phyloP scores from a whole-genome alignment of 129 eudicot genomes.

The Lonicera japonica region DNA sequence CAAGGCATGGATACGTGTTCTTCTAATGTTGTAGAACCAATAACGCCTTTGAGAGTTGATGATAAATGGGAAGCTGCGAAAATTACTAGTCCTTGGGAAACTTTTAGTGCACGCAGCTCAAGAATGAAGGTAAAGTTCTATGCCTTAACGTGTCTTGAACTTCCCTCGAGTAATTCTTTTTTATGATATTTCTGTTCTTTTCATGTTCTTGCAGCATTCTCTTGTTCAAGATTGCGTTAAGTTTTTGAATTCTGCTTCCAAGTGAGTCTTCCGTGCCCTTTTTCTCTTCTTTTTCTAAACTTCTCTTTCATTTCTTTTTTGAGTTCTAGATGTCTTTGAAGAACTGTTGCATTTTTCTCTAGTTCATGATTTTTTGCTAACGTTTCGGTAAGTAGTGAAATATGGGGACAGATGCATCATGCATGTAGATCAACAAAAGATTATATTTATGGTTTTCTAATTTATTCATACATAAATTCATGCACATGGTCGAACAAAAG shows the following conservation, averaged over 20 bases:
- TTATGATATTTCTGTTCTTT: background rate
- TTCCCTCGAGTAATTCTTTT: no score
- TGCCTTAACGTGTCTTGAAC: background rate
- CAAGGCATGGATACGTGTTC: constrained; percentile 14
- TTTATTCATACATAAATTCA: no score
- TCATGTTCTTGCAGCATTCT: constrained; percentile 40
- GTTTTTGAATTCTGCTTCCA: constrained; percentile 74
- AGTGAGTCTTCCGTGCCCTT: constrained; percentile 41
- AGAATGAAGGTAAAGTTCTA: constrained; percentile 58
- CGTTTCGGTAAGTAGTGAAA: no score
- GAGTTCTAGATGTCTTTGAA: no score
- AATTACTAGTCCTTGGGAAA: constrained; percentile 38
- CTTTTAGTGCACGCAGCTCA: constrained; percentile 42
- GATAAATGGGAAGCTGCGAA: constrained; percentile 19
- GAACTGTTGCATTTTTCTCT: no score
- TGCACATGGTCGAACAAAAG: no score
- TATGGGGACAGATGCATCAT: no score
- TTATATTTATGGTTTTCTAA: no score
- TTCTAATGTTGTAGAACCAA: constrained; percentile 41
- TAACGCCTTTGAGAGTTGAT: constrained; percentile 38
- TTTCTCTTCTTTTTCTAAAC: no score
- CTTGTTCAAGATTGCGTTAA: constrained; percentile 59
- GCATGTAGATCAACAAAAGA: no score
- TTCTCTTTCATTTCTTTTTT: no score
- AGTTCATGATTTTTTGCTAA: no score